These are phyloP conservation scores for Datisca glomerata DNA, from an alignment of 306 rosid species.

Conservation along the genomic window DNA sequence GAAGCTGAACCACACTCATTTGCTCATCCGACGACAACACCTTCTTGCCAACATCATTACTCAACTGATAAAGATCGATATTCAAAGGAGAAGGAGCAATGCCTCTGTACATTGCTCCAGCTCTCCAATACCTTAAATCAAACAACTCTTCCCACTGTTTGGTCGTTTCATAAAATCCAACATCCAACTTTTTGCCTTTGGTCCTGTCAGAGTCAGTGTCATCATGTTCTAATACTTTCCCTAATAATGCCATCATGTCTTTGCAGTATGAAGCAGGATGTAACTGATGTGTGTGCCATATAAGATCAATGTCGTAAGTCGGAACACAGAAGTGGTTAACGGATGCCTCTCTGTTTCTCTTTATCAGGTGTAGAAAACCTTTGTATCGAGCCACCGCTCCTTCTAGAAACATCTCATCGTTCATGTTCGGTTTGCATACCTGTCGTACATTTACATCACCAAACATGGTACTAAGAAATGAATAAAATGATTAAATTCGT, in stretches of 20 bases:
- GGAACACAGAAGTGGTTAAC: slow-evolving; percentile 24
- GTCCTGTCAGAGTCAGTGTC: slow-evolving; percentile 28
- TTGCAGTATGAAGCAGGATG: slow-evolving; percentile 28
- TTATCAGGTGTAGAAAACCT: slow-evolving; percentile 33
- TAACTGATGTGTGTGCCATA: slow-evolving; percentile 40
- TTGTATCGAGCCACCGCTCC: slow-evolving; percentile 39
- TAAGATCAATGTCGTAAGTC: slow-evolving; percentile 35
- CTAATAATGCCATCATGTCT: slow-evolving; percentile 20
- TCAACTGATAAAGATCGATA: slow-evolving; percentile 7
- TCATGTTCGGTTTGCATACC: slow-evolving; percentile 25
- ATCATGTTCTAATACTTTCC: slow-evolving; percentile 20
- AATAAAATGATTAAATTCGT: no score
- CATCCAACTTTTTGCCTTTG: slow-evolving; percentile 29
- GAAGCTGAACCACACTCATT: slow-evolving; percentile 21
- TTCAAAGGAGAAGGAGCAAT: slow-evolving; percentile 20
- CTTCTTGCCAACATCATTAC: slow-evolving; percentile 3
- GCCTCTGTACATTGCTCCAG: slow-evolving; percentile 33
- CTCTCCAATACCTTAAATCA: slow-evolving; percentile 35
- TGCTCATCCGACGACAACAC: slow-evolving; percentile 6
- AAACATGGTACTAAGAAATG: no score
- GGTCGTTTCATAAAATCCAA: slow-evolving; percentile 30
- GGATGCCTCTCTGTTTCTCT: slow-evolving; percentile 26
- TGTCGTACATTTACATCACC: slow-evolving; percentile 6
- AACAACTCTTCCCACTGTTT: slow-evolving; percentile 37
- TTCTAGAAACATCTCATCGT: slow-evolving; percentile 18